Conservation (phyloP, 139 green algal genomes). For the Chlorella vulgaris region DNA sequence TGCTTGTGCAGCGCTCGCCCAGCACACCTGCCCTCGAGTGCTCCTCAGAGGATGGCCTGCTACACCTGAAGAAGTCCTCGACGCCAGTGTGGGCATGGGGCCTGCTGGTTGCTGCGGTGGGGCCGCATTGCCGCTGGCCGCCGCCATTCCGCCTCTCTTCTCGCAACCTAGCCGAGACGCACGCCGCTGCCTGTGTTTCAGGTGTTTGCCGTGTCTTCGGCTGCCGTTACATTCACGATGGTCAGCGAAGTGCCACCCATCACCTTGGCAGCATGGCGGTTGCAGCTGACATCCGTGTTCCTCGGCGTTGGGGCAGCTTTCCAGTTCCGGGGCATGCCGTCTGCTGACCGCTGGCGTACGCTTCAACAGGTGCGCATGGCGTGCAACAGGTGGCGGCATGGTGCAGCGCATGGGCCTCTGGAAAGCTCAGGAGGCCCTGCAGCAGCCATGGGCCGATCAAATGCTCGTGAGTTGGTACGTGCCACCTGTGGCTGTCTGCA, state of each 20-base stretch:
- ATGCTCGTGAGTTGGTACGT: too few species aligned
- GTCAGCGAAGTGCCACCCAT: slow-evolving; percentile 70
- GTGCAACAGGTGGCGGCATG: too few species aligned
- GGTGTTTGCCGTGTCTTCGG: slow-evolving; percentile 65
- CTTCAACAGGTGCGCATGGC: neutral
- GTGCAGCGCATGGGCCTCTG: slow-evolving; percentile 1
- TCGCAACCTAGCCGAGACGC: neutral
- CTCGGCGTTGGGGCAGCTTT: slow-evolving; percentile 42
- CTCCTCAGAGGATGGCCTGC: neutral
- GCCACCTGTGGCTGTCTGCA: neutral
- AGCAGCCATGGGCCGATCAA: too few species aligned
- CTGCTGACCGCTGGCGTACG: neutral
- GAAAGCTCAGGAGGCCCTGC: too few species aligned
- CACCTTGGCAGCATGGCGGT: slow-evolving; percentile 72
- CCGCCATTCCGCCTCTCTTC: neutral
- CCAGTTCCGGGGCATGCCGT: slow-evolving; percentile 54
- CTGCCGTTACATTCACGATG: slow-evolving; percentile 64
- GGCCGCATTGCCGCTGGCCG: neutral
- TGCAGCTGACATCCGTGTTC: slow-evolving; percentile 67
- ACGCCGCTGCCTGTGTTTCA: neutral
- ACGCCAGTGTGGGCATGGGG: slow-evolving; percentile 37
- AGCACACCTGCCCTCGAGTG: neutral
- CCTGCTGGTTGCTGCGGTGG: slow-evolving; percentile 28
- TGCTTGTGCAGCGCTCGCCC: too few species aligned
- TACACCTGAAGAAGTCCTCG: neutral